A percentile compares a stretch with the other conserved stretches of the same genome.
Evolutionary conservation across 2,329 filamentous ascomycete genomes (phyloP).

Genomic region (Phialophora chinensis): DNA sequence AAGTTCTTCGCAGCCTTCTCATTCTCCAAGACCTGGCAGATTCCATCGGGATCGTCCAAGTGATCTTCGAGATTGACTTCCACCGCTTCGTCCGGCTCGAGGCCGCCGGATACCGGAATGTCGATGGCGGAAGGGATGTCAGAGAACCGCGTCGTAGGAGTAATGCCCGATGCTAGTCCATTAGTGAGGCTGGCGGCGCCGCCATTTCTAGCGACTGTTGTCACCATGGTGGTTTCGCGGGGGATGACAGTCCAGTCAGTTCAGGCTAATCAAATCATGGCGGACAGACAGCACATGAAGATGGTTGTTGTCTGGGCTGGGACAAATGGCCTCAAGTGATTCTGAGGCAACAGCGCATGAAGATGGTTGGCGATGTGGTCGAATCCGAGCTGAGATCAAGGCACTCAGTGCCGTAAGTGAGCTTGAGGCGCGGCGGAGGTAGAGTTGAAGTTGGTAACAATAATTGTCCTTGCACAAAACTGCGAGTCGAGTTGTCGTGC

Average conservation of each 20-base stretch:
- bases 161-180: conserved; percentile 19
- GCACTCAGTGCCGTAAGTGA: not conserved
- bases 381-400: not conserved
- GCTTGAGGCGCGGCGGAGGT: not conserved
- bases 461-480: not conserved
- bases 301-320: not conserved
- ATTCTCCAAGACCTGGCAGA: conserved; percentile 93
- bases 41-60: conserved; percentile 89
- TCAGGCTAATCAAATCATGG: conserved; percentile 4
- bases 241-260: conserved; percentile 6
- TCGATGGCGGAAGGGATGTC: conserved; percentile 68
- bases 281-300: not conserved
- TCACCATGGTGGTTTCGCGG: conserved; percentile 25
- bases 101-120: conserved; percentile 66
- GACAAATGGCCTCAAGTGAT: not conserved
- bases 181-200: conserved; percentile 15
- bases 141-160: conserved; percentile 56
- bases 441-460: not conserved
- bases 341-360: no score
- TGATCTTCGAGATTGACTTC: conserved; percentile 92
- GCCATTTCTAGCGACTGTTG: conserved; percentile 30
- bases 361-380: not conserved
- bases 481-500: conserved; percentile 2
- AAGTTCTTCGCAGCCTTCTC: conserved; percentile 89
- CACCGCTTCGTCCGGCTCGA: conserved; percentile 72